These are phyloP conservation scores for Paraleonurus japonicus DNA, from an alignment of 257 asterid species.

Conservation along the genomic window DNA sequence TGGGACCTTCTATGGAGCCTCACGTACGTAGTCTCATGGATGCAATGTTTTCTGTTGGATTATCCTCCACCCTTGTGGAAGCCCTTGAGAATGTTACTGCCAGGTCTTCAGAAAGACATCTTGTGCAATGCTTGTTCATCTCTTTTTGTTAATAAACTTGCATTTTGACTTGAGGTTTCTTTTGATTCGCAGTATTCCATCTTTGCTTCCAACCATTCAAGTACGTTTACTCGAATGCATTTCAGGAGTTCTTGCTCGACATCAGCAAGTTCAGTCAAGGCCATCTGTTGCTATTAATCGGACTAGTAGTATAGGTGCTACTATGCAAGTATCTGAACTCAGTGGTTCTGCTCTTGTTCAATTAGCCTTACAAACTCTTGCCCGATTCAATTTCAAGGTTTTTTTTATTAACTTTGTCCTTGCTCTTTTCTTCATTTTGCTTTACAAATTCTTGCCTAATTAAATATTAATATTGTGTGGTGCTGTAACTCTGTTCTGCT, in stretches of 20 bases:
- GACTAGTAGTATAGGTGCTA: constrained; percentile 56
- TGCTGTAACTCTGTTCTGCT: constrained; percentile 6
- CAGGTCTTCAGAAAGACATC: constrained; percentile 51
- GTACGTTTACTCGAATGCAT: constrained; percentile 85
- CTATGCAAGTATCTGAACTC: constrained; percentile 74
- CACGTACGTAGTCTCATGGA: constrained; percentile 86
- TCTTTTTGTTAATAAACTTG: constrained; percentile 20
- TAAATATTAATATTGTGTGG: constrained; percentile 50
- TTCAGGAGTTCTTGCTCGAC: constrained; percentile 77
- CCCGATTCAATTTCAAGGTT: constrained; percentile 86
- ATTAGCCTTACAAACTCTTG: constrained; percentile 92
- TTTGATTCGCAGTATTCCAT: constrained; percentile 70
- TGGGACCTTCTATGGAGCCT: constrained; percentile 93
- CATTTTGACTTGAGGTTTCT: constrained; percentile 27
- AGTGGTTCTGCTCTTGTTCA: constrained; percentile 89
- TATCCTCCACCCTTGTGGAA: constrained; percentile 77
- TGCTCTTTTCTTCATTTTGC: constrained; percentile 48
- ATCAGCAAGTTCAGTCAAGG: constrained; percentile 69
- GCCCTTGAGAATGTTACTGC: constrained; percentile 79
- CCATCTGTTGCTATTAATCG: constrained; percentile 51
- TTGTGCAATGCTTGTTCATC: constrained; percentile 15
- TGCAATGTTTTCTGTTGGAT: constrained; percentile 92
- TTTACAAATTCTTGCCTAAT: constrained; percentile 58
- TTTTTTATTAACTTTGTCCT: constrained; percentile 10
- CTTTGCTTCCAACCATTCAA: constrained; percentile 89